Evolutionary conservation across 805 yeast genomes (phyloP).

Genomic region (Candida schatavii): DNA sequence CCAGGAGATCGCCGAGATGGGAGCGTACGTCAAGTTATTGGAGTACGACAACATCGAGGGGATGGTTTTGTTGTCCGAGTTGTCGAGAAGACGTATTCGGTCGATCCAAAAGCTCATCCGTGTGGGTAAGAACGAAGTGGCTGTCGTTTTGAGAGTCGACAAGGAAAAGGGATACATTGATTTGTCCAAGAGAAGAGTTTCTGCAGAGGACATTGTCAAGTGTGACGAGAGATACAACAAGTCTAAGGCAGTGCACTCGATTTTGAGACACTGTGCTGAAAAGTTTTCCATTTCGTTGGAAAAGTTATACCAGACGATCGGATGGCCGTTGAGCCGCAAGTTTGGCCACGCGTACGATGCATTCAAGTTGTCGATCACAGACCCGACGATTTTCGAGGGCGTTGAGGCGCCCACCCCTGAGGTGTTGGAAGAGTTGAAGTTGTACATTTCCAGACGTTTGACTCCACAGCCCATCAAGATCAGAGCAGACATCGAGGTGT

Average conservation of each 20-base stretch:
- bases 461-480: slow-evolving; percentile 98
- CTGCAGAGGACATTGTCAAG: slow-evolving; percentile 94
- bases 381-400: slow-evolving; percentile 81
- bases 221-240: slow-evolving; percentile 98
- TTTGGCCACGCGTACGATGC: slow-evolving; percentile 98
- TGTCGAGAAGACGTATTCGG: slow-evolving; percentile 97
- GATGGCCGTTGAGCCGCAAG: slow-evolving; percentile 96
- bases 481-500: slow-evolving; percentile 97
- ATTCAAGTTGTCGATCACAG: slow-evolving; percentile 92
- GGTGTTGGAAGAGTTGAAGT: slow-evolving; percentile 77
- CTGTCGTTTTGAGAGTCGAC: slow-evolving; percentile 95
- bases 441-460: slow-evolving; percentile 86
- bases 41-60: slow-evolving; percentile 99
- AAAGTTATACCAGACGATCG: slow-evolving; percentile 78
- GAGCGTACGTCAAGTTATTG: slow-evolving; percentile 92
- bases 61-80: slow-evolving; percentile 92
- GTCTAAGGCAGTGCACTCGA: slow-evolving; percentile 97
- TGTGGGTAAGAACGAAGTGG: slow-evolving; percentile 98
- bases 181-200: slow-evolving; percentile 94
- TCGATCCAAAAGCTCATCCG: slow-evolving; percentile 96
- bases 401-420: slow-evolving; percentile 69
- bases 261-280: slow-evolving; percentile 96
- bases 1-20: slow-evolving; percentile 98
- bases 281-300: slow-evolving; percentile 88
- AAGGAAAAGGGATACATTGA: slow-evolving; percentile 98